Evolutionary conservation across 106 monocot species (phyloP).

Genomic region (Dendrobium chrysotoxum): DNA sequence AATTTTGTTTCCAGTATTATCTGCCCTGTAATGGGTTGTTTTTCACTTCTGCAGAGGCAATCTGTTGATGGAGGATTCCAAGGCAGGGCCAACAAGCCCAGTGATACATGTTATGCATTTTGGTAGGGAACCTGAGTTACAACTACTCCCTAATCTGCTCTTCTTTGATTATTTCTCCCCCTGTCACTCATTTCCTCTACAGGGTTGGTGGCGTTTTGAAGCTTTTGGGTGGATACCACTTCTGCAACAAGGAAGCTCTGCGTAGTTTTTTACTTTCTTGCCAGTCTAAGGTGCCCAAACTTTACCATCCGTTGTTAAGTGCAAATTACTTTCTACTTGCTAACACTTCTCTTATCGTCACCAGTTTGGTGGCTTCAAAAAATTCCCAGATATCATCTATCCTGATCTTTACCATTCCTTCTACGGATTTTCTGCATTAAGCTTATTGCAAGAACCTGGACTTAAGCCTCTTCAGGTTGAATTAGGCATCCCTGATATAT

Average conservation of each 20-base stretch:
- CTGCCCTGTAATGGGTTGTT: not conserved
- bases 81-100: constrained; percentile 81
- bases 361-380: constrained; percentile 82
- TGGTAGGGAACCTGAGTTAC: constrained; percentile 36
- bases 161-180: not conserved
- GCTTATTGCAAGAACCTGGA: constrained; percentile 67
- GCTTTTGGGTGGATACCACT: constrained; percentile 54
- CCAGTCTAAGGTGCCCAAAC: constrained; percentile 56
- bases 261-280: constrained; percentile 70
- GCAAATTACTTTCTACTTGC: not conserved
- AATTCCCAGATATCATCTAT: constrained; percentile 37
- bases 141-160: not conserved
- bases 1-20: not conserved
- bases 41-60: constrained; percentile 57
- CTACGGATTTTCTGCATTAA: constrained; percentile 75
- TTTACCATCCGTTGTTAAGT: not conserved
- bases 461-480: constrained; percentile 57
- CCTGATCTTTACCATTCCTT: constrained; percentile 95
- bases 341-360: not conserved
- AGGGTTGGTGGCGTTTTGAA: constrained; percentile 88
- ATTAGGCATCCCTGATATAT: constrained; percentile 36
- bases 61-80: constrained; percentile 82
- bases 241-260: constrained; percentile 46
- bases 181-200: not conserved
- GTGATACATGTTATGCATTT: constrained; percentile 98